Base-by-base conservation (phyloP, 1,139 yeast genomes). In the Debaryomyces robertsiae region DNA sequence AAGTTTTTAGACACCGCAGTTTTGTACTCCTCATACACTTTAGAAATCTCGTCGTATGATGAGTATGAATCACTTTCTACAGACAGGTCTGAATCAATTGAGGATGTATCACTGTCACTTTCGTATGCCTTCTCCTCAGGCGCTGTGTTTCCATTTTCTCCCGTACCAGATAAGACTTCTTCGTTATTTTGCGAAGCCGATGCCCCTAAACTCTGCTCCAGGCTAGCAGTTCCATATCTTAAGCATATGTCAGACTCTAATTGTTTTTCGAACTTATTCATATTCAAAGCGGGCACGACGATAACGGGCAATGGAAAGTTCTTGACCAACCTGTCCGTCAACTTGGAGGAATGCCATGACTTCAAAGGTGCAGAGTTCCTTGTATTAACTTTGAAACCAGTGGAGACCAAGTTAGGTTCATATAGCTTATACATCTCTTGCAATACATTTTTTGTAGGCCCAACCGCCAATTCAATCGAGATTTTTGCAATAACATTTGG, bases 291-390 rank as follows among this genome's bases (percentile, higher is more conserved):
- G 0, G 93, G 90, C 0, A 81, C 84, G 25, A 84, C 74, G 22
- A 84, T 70, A 5, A 82, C 76, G 0, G 94, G 93, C n/a, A 83
- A 68, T 1, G 87, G 84, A 51, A 76, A 82, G 46, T 73, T 70
- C 46, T 77, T 79, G 27, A 82, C 83, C 39, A 84, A 63, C 39
- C 84, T 64, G 55, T 84, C 91, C 22, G 82, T 76, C 35, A 85
- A 58, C 46, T 79, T 72, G 11, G 81, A 77, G 2, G 86, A 78
- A 24, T 66, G 66, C 86, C 88, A 81, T 7, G 83, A 74, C 39
- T 76, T 69, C 15, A 81, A 63, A 10, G 84, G 84, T 3, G 80
- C 76, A 30, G 76, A 64, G 29, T 73, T 72, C 39, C 59, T 57
- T 14, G 45, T 16, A 44, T 63, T 69, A 22, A 81, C 81, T 50